phyloP scores from a whole-genome alignment of 768 basidiomycete genomes.

The Boletus insuetus region DNA sequence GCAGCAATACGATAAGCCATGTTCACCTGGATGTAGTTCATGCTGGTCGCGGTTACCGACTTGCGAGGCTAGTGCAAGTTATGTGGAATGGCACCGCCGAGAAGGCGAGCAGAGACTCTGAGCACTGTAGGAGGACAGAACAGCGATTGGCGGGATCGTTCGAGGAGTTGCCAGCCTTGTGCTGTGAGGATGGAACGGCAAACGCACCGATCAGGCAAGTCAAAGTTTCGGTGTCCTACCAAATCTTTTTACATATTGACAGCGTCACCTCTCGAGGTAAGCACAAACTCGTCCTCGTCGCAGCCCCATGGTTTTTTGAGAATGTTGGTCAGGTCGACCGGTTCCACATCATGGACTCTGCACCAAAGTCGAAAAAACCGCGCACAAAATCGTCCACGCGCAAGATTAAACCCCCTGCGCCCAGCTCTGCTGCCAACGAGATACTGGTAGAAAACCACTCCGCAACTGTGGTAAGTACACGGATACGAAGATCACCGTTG shows the following conservation, averaged over 20 bases:
- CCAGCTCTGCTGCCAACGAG: slow-evolving; percentile 15
- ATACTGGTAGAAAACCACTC: slow-evolving; percentile 24
- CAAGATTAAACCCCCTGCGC: slow-evolving; percentile 11
- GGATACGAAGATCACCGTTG: not conserved
- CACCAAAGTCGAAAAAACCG: slow-evolving; percentile 49
- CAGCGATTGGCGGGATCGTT: not conserved
- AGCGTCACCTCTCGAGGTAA: not conserved
- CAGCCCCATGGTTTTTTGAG: not conserved
- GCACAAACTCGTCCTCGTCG: not conserved
- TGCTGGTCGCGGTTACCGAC: slow-evolving; percentile 17
- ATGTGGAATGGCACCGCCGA: slow-evolving; percentile 1
- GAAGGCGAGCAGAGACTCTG: not conserved
- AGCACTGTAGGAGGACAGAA: not conserved
- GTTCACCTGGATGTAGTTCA: slow-evolving; percentile 61
- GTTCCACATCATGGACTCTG: slow-evolving; percentile 37
- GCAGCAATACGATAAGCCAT: not conserved
- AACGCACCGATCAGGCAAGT: slow-evolving; percentile 20
- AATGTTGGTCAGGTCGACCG: not conserved
- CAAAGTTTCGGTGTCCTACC: not conserved
- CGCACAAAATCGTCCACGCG: slow-evolving; percentile 46
- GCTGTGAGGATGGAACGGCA: not conserved
- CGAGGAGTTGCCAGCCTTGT: not conserved
- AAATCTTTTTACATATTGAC: not conserved
- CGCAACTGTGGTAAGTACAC: slow-evolving; percentile 17
- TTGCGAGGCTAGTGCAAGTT: slow-evolving; percentile 4